These are phyloP conservation scores for Gastrodia elata DNA, from an alignment of 106 monocot genomes.

Conservation along the genomic window DNA sequence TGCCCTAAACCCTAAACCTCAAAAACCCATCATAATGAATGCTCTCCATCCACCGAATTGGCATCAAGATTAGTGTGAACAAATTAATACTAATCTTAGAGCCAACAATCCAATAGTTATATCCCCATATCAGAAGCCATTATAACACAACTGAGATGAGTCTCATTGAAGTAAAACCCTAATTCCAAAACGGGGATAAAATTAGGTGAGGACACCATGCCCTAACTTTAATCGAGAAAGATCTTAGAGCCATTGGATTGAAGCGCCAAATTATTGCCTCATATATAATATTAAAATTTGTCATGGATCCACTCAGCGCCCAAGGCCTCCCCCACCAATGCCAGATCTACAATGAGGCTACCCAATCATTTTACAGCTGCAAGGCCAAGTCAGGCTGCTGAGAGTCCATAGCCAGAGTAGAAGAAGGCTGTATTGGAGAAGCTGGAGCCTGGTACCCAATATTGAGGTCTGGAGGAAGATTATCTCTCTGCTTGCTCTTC, in stretches of 20 bases:
- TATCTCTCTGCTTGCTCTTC: constrained; percentile 40
- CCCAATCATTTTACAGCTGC: constrained; percentile 42
- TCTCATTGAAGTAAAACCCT: not conserved
- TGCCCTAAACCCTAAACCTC: not conserved
- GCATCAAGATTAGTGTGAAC: no score
- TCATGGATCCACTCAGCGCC: not conserved
- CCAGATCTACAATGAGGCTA: not conserved
- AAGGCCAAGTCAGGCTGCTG: constrained; percentile 92
- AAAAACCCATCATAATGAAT: not conserved
- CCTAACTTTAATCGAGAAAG: no score
- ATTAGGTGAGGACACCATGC: no score
- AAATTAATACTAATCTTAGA: no score
- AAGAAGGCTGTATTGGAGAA: constrained; percentile 58
- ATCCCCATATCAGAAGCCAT: no score
- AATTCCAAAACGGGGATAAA: not conserved
- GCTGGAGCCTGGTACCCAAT: constrained; percentile 55
- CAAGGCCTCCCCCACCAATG: not conserved
- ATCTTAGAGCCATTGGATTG: not conserved
- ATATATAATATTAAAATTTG: not conserved
- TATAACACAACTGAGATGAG: no score
- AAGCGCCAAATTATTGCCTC: not conserved
- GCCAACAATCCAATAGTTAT: no score
- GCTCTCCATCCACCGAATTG: not conserved
- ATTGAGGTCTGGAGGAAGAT: constrained; percentile 63
- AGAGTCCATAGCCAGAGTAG: constrained; percentile 54